Conservation (phyloP, 495 filamentous ascomycete genomes). For the Arthonia radiata region DNA sequence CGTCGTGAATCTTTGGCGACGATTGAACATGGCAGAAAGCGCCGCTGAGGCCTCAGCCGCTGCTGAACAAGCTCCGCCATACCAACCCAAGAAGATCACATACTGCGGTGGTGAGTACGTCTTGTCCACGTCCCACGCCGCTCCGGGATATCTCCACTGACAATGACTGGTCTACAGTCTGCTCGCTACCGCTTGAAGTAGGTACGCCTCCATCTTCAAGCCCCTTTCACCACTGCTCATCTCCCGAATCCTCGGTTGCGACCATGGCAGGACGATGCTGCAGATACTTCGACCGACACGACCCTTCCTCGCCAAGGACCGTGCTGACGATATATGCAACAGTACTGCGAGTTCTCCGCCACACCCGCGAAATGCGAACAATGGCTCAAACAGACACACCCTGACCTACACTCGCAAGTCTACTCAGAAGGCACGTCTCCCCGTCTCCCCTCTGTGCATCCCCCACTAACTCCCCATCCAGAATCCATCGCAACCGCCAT, state of each 20-base stretch:
- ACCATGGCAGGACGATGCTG: not conserved
- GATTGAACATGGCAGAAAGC: too few relatives aligned
- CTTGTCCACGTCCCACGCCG: constrained; percentile 4
- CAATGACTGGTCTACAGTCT: constrained; percentile 32
- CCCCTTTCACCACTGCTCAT: not conserved
- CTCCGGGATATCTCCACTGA: constrained; percentile 2
- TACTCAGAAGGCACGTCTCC: constrained; percentile 51
- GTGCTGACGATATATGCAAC: too few relatives aligned
- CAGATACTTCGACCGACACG: constrained; percentile 2
- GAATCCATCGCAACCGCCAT: constrained; percentile 66
- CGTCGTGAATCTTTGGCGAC: too few relatives aligned
- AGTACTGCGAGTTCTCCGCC: constrained; percentile 98
- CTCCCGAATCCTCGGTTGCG: constrained; percentile 3
- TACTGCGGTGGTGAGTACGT: constrained; percentile 56
- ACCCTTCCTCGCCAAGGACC: constrained; percentile 1
- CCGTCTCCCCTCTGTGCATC: not conserved
- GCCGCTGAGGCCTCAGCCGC: too few relatives aligned
- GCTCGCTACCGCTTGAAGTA: constrained; percentile 86
- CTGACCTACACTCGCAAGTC: constrained; percentile 44
- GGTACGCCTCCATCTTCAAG: constrained; percentile 8
- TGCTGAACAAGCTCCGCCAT: too few relatives aligned
- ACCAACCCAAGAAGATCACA: constrained; percentile 37
- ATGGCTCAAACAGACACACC: constrained; percentile 61
- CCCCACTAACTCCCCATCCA: constrained; percentile 10
- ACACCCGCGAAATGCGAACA: constrained; percentile 96